A percentile compares a stretch with the other conserved stretches of the same genome.
Evolutionary conservation across 176 grass and related monocot species (phyloP).

Genomic region (Otatea glauca): DNA sequence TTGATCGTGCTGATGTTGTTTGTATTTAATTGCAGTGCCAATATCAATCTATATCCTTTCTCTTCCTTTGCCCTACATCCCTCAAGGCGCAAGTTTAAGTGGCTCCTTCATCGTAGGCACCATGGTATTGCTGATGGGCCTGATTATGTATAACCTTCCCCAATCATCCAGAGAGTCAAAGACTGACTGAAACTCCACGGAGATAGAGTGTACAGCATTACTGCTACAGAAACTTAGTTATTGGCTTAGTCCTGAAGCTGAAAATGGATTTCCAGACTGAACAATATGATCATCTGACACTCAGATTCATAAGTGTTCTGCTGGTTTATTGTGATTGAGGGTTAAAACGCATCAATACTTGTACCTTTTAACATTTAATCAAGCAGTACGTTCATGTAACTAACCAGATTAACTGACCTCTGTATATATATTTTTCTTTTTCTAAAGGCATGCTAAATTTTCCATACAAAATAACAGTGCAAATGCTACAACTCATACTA

Average conservation of each 20-base stretch:
- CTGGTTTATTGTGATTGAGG: background rate
- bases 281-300: background rate
- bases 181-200: slow-evolving; percentile 45
- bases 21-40: slow-evolving; percentile 62
- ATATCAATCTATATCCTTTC: slow-evolving; percentile 86
- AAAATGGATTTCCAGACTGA: background rate
- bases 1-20: slow-evolving; percentile 23
- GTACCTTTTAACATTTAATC: background rate
- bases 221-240: background rate
- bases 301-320: background rate
- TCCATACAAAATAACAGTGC: background rate
- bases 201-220: background rate
- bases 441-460: background rate
- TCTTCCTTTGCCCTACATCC: slow-evolving; percentile 83
- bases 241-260: slow-evolving; percentile 23
- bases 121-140: slow-evolving; percentile 57
- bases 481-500: background rate
- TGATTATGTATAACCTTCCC: slow-evolving; percentile 80
- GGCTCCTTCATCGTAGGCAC: slow-evolving; percentile 61
- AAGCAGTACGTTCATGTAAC: slow-evolving; percentile 8
- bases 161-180: slow-evolving; percentile 52
- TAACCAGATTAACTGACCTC: slow-evolving; percentile 4
- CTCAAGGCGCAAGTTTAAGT: slow-evolving; percentile 60
- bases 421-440: background rate
- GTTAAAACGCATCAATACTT: background rate